Conservation (phyloP, 2,329 filamentous ascomycete genomes). For the Trichoderma sp. region DNA sequence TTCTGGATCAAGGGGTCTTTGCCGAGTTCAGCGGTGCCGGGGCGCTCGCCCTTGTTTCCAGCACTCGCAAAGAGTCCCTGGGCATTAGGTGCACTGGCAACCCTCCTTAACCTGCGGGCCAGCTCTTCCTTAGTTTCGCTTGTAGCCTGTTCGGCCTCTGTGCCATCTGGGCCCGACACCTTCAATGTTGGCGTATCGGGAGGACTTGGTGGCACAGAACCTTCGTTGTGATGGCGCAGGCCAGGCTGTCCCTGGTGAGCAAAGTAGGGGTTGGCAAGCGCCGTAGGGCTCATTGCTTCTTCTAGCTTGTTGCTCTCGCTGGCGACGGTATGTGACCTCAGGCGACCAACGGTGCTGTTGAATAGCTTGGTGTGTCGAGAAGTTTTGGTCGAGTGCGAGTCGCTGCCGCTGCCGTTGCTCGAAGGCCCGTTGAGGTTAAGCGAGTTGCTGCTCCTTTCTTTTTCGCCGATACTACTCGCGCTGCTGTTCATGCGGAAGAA, state of each 20-base stretch:
- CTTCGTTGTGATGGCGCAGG: constrained; percentile 91
- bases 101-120: constrained; percentile 86
- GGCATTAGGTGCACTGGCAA: constrained; percentile 95
- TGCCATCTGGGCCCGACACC: constrained; percentile 66
- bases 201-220: constrained; percentile 87
- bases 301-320: constrained; percentile 92
- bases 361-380: constrained; percentile 89
- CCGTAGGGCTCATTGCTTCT: constrained; percentile 86
- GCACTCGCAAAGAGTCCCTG: constrained; percentile 78
- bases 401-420: constrained; percentile 20
- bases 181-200: constrained; percentile 84
- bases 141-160: constrained; percentile 66
- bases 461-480: constrained; percentile 41
- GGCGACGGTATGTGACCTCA: constrained; percentile 85
- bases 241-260: constrained; percentile 93
- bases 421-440: constrained; percentile 37
- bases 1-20: constrained; percentile 71
- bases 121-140: constrained; percentile 89
- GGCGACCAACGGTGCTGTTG: constrained; percentile 79
- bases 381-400: constrained; percentile 49
- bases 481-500: constrained; percentile 68
- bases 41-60: constrained; percentile 57
- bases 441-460: constrained; percentile 64
- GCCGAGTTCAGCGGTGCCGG: constrained; percentile 80
- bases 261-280: constrained; percentile 96